Evolutionary conservation across 2,329 filamentous ascomycete species (phyloP).

Genomic region (Fulvia fulva): DNA sequence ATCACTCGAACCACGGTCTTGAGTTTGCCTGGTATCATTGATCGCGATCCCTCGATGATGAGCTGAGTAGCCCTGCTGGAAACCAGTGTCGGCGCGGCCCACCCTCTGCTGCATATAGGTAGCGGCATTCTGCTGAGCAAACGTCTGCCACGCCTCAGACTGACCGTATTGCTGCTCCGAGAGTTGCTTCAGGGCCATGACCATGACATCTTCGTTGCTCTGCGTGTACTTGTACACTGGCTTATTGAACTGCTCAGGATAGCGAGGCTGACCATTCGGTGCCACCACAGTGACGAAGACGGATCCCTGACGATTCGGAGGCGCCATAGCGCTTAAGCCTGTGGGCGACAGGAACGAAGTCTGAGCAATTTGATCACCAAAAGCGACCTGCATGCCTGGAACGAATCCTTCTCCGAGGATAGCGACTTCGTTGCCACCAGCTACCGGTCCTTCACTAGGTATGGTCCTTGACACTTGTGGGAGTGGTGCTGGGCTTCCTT

Average conservation of each 20-base stretch:
- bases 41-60: neutral
- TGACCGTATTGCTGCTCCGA: constrained; percentile 34
- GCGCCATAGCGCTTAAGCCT: constrained; percentile 73
- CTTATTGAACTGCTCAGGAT: constrained; percentile 31
- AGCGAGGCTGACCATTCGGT: constrained; percentile 23
- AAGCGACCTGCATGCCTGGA: constrained; percentile 77
- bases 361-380: constrained; percentile 66
- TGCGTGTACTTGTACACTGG: constrained; percentile 29
- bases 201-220: constrained; percentile 52
- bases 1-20: constrained; percentile 47
- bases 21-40: neutral
- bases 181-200: constrained; percentile 50
- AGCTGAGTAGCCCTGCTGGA: constrained; percentile 9
- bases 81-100: constrained; percentile 15
- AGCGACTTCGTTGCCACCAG: constrained; percentile 82
- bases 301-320: constrained; percentile 64
- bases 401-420: constrained; percentile 77
- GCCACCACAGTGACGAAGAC: constrained; percentile 64
- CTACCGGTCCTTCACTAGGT: constrained; percentile 74
- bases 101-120: constrained; percentile 25
- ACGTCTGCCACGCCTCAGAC: constrained; percentile 29
- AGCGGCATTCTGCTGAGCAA: constrained; percentile 27
- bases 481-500: constrained; percentile 9
- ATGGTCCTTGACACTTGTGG: constrained; percentile 51
- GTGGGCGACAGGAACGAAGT: constrained; percentile 74